A percentile compares a stretch with the other conserved stretches of the same genome.
Conservation (phyloP, 257 asterid species). For the Rehmannia glutinosa region DNA sequence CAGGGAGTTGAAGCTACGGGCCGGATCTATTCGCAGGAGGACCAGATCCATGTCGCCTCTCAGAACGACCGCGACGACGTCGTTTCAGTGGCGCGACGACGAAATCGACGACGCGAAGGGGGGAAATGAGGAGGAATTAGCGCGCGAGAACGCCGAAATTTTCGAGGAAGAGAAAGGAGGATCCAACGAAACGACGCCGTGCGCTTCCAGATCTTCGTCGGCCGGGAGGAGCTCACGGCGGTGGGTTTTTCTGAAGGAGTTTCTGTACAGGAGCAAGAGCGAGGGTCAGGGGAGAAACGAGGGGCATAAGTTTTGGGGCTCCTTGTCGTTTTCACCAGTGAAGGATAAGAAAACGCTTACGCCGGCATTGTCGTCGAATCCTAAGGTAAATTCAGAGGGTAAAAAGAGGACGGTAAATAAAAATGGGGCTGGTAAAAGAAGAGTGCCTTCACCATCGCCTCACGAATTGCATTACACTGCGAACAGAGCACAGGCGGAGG, state of each 20-base stretch:
- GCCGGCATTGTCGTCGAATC: neutral
- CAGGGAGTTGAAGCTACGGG: slow-evolving; percentile 50
- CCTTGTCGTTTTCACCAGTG: slow-evolving; percentile 55
- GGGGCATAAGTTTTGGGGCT: slow-evolving; percentile 62
- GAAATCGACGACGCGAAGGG: neutral
- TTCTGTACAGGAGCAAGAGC: slow-evolving; percentile 79
- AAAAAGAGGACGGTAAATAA: slow-evolving; percentile 36
- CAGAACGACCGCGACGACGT: slow-evolving; percentile 33
- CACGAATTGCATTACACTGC: slow-evolving; percentile 84
- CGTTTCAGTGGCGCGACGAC: slow-evolving; percentile 26
- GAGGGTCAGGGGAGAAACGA: slow-evolving; percentile 80
- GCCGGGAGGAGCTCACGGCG: slow-evolving; percentile 64
- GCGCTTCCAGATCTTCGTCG: slow-evolving; percentile 71
- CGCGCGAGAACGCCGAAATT: too few species aligned
- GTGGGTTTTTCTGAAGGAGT: slow-evolving; percentile 83
- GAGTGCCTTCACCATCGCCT: slow-evolving; percentile 50
- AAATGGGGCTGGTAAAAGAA: slow-evolving; percentile 35
- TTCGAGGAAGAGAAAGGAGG: slow-evolving; percentile 4
- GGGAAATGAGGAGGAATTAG: neutral
- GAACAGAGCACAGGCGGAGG: slow-evolving; percentile 80
- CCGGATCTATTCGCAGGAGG: slow-evolving; percentile 68
- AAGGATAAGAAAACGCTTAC: slow-evolving; percentile 50
- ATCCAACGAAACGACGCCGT: slow-evolving; percentile 39
- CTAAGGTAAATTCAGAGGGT: slow-evolving; percentile 26
- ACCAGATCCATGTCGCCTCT: slow-evolving; percentile 88